phyloP scores from a whole-genome alignment of 805 yeast genomes.

The Metschnikowia sp. region DNA sequence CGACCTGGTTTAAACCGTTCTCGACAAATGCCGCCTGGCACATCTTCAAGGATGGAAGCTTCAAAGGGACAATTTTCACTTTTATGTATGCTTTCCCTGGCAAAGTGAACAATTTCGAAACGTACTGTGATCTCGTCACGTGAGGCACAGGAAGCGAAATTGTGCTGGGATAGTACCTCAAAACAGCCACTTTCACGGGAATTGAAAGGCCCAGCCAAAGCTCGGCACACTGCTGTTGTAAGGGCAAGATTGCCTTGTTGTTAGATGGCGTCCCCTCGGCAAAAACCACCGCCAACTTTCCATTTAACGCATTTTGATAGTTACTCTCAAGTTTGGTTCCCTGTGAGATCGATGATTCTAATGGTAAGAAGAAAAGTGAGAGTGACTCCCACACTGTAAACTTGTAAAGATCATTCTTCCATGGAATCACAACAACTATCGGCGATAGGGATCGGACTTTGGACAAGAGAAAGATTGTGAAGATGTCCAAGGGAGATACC shows the following conservation, averaged over 20 bases:
- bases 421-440: conserved; percentile 39
- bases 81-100: conserved; percentile 23
- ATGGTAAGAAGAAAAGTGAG: conserved; percentile 19
- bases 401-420: conserved; percentile 28
- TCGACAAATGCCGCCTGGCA: conserved; percentile 29
- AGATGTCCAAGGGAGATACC: conserved; percentile 55
- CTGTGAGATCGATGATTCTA: conserved; percentile 1
- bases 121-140: conserved; percentile 19
- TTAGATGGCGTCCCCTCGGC: conserved; percentile 86
- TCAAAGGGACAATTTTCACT: conserved; percentile 26
- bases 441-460: conserved; percentile 21
- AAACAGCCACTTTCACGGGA: conserved; percentile 33
- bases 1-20: conserved; percentile 31
- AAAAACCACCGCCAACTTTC: conserved; percentile 54
- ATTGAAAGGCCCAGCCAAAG: conserved; percentile 11
- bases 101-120: conserved; percentile 22
- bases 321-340: conserved; percentile 13
- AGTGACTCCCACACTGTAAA: conserved; percentile 29
- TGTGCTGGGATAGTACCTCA: conserved; percentile 36
- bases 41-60: conserved; percentile 15
- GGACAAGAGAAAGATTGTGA: conserved; percentile 31
- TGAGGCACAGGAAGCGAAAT: conserved; percentile 38
- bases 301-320: conserved; percentile 25
- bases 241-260: conserved; percentile 70
- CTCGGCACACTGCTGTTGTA: conserved; percentile 25